Conservation (phyloP, 2,329 filamentous ascomycete species). For the Penicillium expansum region DNA sequence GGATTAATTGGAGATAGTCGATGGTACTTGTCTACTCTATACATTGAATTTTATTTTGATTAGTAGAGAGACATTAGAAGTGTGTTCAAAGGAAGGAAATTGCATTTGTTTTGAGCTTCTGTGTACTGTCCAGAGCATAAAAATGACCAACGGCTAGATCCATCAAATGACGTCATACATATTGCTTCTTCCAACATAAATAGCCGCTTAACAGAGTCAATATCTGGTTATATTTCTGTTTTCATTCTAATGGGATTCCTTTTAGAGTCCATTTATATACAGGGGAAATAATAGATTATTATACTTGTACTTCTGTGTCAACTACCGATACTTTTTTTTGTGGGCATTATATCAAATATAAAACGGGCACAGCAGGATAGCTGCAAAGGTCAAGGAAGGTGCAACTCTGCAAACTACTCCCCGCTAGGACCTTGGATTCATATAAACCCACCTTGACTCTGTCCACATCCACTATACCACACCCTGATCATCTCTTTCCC, state of each 20-base stretch:
- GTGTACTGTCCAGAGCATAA: too few relatives aligned
- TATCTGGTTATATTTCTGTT: neutral
- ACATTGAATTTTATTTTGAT: neutral
- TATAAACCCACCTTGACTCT: neutral
- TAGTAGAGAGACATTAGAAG: neutral
- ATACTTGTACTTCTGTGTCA: too few relatives aligned
- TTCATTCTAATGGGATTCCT: neutral
- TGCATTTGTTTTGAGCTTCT: too few relatives aligned
- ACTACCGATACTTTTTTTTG: neutral
- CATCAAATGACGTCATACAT: neutral
- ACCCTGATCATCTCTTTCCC: neutral
- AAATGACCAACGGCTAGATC: neutral
- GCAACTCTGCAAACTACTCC: neutral
- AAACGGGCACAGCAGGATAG: neutral
- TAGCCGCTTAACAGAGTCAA: neutral
- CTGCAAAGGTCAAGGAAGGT: neutral
- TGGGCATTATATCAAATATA: neutral
- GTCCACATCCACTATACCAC: neutral
- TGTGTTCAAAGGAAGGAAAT: neutral
- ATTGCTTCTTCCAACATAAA: neutral
- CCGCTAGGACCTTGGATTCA: too few relatives aligned
- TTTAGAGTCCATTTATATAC: too few relatives aligned
- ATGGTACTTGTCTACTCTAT: neutral
- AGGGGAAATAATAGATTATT: too few relatives aligned
- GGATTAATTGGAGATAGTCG: neutral